Percentiles rank a stretch among this genome's conserved stretches.
phyloP scores from a whole-genome alignment of 805 yeast species.

The Metschnikowia cubensis region DNA sequence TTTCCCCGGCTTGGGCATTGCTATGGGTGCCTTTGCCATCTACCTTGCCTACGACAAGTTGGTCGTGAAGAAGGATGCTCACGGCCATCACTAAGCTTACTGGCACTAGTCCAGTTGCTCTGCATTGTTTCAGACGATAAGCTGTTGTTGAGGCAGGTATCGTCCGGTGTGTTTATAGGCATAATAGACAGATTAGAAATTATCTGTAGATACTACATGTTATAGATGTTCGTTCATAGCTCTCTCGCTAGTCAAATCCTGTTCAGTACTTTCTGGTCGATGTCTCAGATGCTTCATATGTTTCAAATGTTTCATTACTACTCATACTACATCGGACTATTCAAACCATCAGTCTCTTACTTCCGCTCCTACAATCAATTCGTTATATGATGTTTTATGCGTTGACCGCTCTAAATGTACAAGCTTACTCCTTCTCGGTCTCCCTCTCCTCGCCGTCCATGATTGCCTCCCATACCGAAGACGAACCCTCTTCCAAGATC shows the following conservation, averaged over 20 bases:
- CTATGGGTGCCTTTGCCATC: constrained; percentile 67
- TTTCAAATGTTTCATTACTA: too few relatives aligned
- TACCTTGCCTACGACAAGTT: constrained; percentile 62
- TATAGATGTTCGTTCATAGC: too few relatives aligned
- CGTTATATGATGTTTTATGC: neutral
- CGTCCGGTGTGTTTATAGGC: constrained; percentile 1
- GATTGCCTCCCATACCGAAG: constrained; percentile 23
- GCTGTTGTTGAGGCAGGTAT: neutral
- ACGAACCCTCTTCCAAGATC: constrained; percentile 15
- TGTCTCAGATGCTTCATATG: too few relatives aligned
- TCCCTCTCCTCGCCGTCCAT: constrained; percentile 16
- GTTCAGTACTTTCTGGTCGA: too few relatives aligned
- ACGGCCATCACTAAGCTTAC: constrained; percentile 18
- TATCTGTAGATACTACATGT: neutral
- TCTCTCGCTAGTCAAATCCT: too few relatives aligned
- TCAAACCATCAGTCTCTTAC: too few relatives aligned
- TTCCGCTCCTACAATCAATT: neutral
- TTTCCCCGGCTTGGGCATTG: constrained; percentile 79
- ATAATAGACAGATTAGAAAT: neutral
- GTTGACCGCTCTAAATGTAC: constrained; percentile 5
- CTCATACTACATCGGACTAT: too few relatives aligned
- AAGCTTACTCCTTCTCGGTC: constrained; percentile 8
- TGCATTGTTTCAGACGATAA: neutral
- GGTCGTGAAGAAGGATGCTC: constrained; percentile 33
- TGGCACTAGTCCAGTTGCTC: neutral